Evolutionary conservation across 1,284 basidiomycete species (phyloP).

Genomic region (Lignosus rhinocerotis): DNA sequence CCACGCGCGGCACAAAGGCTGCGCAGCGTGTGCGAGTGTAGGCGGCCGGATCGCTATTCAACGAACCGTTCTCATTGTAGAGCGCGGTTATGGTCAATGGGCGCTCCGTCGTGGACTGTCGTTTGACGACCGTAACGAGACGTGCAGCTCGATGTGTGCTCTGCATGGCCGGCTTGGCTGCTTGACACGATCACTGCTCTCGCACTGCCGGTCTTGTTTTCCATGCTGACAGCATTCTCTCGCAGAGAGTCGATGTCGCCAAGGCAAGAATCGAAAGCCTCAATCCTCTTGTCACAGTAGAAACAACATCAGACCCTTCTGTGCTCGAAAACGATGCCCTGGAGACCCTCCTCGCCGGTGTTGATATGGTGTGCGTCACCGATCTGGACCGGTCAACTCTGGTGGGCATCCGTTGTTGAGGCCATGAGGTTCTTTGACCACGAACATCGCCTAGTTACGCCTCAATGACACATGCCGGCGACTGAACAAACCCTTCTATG

Average conservation of each 20-base stretch:
- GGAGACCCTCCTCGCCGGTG: constrained; percentile 57
- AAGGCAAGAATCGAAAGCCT: constrained; percentile 83
- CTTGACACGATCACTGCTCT: not conserved
- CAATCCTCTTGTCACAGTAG: constrained; percentile 89
- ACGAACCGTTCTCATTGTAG: constrained; percentile 1
- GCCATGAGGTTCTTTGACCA: constrained; percentile 11
- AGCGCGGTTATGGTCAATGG: not conserved
- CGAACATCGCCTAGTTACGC: constrained; percentile 50
- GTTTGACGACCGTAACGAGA: not conserved
- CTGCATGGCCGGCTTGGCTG: not conserved
- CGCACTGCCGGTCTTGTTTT: constrained; percentile 23
- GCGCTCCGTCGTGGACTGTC: not conserved
- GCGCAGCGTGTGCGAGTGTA: constrained; percentile 16
- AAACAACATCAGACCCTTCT: constrained; percentile 58
- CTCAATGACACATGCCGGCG: constrained; percentile 79
- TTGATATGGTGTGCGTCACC: constrained; percentile 85
- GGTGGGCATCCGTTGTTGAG: constrained; percentile 49
- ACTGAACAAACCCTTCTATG: constrained; percentile 80
- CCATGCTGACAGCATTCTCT: constrained; percentile 23
- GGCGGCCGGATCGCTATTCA: not conserved
- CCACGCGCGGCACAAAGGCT: constrained; percentile 13
- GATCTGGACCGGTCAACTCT: constrained; percentile 69
- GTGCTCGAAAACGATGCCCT: constrained; percentile 53
- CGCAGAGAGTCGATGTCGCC: constrained; percentile 82
- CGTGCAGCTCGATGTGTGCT: not conserved